phyloP scores from a whole-genome alignment of 352 stramenopile species.

The Phytophthora multivora region DNA sequence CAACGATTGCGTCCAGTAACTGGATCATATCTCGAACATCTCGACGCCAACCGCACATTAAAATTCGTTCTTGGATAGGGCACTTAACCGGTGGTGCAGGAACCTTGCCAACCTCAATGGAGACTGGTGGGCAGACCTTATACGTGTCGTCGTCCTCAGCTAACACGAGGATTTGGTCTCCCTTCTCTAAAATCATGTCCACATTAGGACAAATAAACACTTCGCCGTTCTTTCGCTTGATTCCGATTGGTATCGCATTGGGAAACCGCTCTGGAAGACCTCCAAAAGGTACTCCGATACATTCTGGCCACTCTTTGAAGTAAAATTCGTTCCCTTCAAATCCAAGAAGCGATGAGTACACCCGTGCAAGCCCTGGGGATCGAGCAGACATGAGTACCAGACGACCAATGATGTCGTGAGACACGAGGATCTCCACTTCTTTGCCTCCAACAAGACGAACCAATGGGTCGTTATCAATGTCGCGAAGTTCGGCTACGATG shows the following conservation, averaged over 20 bases:
- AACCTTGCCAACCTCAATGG: slow-evolving; percentile 44
- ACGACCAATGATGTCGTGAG: slow-evolving; percentile 87
- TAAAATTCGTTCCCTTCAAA: slow-evolving; percentile 92
- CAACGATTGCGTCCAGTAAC: slow-evolving; percentile 75
- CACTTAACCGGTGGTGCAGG: slow-evolving; percentile 27
- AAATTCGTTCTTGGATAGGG: slow-evolving; percentile 51
- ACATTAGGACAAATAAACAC: slow-evolving; percentile 60
- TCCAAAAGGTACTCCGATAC: slow-evolving; percentile 64
- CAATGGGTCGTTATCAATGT: slow-evolving; percentile 87
- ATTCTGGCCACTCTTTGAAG: slow-evolving; percentile 87
- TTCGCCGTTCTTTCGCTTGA: slow-evolving; percentile 60
- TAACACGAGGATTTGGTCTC: slow-evolving; percentile 80
- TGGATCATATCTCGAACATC: slow-evolving; percentile 90
- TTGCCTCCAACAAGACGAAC: slow-evolving; percentile 76
- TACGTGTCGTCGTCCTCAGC: slow-evolving; percentile 91
- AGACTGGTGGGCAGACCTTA: slow-evolving; percentile 50
- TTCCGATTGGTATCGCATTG: slow-evolving; percentile 79
- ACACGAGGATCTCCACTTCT: slow-evolving; percentile 83
- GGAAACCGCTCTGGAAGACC: slow-evolving; percentile 73
- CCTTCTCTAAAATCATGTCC: slow-evolving; percentile 34
- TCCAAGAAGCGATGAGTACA: slow-evolving; percentile 69
- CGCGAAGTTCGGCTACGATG: slow-evolving; percentile 85
- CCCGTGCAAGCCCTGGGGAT: slow-evolving; percentile 72
- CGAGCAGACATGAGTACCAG: slow-evolving; percentile 86
- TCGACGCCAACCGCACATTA: slow-evolving; percentile 89